A percentile compares a stretch with the other conserved stretches of the same genome.
Conservation (phyloP, 2,329 filamentous ascomycete species). For the Microcyclospora pomicola region DNA sequence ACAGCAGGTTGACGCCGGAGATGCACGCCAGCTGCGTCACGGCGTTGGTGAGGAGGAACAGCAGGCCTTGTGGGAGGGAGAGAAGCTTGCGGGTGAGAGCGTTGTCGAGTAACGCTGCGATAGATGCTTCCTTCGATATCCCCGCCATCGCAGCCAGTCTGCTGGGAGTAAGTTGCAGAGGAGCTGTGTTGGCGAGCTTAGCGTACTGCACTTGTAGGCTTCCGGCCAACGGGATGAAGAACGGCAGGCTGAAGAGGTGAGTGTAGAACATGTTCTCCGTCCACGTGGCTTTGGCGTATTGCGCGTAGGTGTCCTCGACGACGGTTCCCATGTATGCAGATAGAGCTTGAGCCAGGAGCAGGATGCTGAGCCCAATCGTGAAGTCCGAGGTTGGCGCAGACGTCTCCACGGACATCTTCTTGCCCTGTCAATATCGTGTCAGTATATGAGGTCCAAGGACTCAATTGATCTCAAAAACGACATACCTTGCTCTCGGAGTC, state of each 20-base stretch:
- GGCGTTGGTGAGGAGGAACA: constrained; percentile 61
- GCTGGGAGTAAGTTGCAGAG: constrained; percentile 13
- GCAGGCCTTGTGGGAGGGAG: constrained; percentile 49
- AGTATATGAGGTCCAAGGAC: background rate
- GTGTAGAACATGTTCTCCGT: constrained; percentile 95
- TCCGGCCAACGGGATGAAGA: constrained; percentile 60
- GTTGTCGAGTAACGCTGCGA: background rate
- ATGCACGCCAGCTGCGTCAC: constrained; percentile 91
- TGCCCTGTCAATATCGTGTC: constrained; percentile 23
- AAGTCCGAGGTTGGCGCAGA: constrained; percentile 35
- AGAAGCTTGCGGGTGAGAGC: constrained; percentile 4
- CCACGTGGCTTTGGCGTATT: constrained; percentile 71
- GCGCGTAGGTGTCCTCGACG: constrained; percentile 76
- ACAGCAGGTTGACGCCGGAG: constrained; percentile 86
- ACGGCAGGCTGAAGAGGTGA: constrained; percentile 57
- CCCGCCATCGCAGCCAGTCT: background rate
- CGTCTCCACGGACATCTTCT: constrained; percentile 29
- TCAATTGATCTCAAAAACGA: background rate
- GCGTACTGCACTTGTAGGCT: constrained; percentile 51
- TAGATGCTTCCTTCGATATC: background rate
- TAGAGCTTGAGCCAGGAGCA: constrained; percentile 77
- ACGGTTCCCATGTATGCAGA: constrained; percentile 93
- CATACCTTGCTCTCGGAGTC: constrained; percentile 72
- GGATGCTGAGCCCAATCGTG: constrained; percentile 60
- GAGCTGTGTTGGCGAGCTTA: constrained; percentile 49